Conservation (phyloP, 768 basidiomycete genomes). For the Serendipita sp. region DNA sequence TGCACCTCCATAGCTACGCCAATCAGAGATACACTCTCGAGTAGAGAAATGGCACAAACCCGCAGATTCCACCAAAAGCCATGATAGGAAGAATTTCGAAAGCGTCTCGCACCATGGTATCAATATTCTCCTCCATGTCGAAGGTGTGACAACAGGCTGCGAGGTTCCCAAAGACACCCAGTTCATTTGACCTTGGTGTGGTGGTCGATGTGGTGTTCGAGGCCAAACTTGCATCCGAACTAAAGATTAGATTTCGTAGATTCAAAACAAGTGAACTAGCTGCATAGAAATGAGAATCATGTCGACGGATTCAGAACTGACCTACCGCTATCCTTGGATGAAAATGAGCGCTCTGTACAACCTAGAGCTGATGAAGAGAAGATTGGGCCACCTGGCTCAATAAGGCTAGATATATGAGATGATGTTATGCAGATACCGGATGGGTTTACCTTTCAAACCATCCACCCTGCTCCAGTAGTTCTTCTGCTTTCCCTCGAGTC, state of each 20-base stretch:
- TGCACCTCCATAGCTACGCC: constrained; percentile 13
- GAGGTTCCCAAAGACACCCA: constrained; percentile 41
- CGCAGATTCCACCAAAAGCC: constrained; percentile 31
- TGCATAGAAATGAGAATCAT: constrained; percentile 4
- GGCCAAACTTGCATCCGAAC: background rate
- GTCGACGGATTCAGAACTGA: background rate
- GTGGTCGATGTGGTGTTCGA: background rate
- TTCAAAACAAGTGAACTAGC: constrained; percentile 21
- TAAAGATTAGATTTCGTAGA: background rate
- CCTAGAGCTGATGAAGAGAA: constrained; percentile 6
- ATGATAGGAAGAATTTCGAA: constrained; percentile 32
- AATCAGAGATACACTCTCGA: constrained; percentile 11
- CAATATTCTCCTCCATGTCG: constrained; percentile 54
- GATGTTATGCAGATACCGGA: background rate
- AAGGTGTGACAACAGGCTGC: constrained; percentile 53
- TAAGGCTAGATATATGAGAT: background rate
- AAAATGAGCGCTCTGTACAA: background rate
- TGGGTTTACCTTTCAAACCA: constrained; percentile 55
- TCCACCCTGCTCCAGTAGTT: constrained; percentile 49
- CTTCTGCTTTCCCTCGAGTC: constrained; percentile 57
- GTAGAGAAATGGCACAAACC: constrained; percentile 23
- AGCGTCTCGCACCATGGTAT: constrained; percentile 45
- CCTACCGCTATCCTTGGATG: background rate
- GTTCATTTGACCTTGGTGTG: constrained; percentile 23
- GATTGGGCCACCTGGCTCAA: constrained; percentile 7